A percentile compares a stretch with the other conserved stretches of the same genome.
Conservation (phyloP, 495 filamentous ascomycete genomes). For the Clavariopsis aquatica region DNA sequence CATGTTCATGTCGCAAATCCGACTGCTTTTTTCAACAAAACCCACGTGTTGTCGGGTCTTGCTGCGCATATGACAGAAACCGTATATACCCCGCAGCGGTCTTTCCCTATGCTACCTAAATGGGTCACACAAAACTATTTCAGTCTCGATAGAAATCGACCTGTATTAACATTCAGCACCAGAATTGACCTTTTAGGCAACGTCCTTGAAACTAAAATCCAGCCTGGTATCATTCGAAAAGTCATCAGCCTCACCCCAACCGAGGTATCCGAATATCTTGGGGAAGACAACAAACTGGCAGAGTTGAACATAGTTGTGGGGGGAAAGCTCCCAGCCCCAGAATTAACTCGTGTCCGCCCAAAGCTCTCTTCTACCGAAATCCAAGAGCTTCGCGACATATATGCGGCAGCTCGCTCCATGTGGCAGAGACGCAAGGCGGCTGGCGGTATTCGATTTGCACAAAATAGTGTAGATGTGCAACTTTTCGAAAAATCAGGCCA, state of each 20-base stretch:
- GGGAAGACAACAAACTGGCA: constrained; percentile 32
- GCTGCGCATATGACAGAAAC: constrained; percentile 65
- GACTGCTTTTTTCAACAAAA: constrained; percentile 69
- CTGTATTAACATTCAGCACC: constrained; percentile 80
- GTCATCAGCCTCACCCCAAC: constrained; percentile 73
- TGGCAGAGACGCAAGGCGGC: constrained; percentile 23
- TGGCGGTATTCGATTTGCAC: constrained; percentile 29
- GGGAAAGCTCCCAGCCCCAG: constrained; percentile 36
- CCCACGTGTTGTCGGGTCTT: constrained; percentile 60
- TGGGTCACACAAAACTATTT: constrained; percentile 60
- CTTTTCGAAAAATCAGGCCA: constrained; percentile 25
- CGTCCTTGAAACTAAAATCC: constrained; percentile 68
- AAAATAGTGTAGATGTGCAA: not conserved
- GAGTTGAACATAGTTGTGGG: constrained; percentile 47
- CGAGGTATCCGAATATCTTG: constrained; percentile 55
- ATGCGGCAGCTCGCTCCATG: constrained; percentile 32
- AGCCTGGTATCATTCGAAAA: constrained; percentile 67
- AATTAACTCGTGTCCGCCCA: not conserved
- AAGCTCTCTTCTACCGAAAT: not conserved
- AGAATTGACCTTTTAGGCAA: constrained; percentile 66
- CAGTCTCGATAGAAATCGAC: constrained; percentile 66
- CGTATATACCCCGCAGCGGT: constrained; percentile 73
- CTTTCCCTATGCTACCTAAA: constrained; percentile 72
- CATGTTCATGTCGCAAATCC: constrained; percentile 93
- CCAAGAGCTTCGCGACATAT: constrained; percentile 31